Evolutionary conservation across 768 basidiomycete genomes (phyloP), one percentile per base, ranked within the genome.

Genomic region (Leccinum sublutescens): DNA sequence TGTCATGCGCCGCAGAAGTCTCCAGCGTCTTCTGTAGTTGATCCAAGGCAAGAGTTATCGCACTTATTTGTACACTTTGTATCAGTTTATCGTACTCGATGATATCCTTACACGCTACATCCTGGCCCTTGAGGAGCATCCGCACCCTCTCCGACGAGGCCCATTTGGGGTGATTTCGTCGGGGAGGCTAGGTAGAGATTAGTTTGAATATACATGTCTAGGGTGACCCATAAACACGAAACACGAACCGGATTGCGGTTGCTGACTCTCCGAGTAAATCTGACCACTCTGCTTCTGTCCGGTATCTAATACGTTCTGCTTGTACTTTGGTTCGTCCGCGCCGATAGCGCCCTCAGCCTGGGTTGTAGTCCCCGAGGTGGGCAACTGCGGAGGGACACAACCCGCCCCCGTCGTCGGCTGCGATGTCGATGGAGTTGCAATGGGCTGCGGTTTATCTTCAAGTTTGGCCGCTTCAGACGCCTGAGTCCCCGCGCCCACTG

Each of bases 71-170:
- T 14, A 47, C 21, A 25, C 47, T 21, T 25, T 3, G 3, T 15
- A 17, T 25, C 48, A 9, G 25, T 49, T 15, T 2, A 49, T 17
- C 25, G 21, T 2, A 21, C 34, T 15, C 40, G 17, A 23, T 9
- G 12, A 14, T 12, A 12, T 11, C 5, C 19, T 64, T 45, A 66
- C 4, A 31, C 48, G 5, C 21, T 50, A 34, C 53, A 56, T 36
- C 53, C 60, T 4, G 45, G 25, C 15, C 50, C 58, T 47, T 61
- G 59, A 12, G 63, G 52, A 10, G 55, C 52, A 8, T 59, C 58
- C 1, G 56, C 52, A 9, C 45, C 53, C 11, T 12, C 31, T 27
- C 61, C 62, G 10, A 29, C 34, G 19, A 45, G 43, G 1, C 15
- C 43, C 2, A 45, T 33, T 14, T 21, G 34, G n/a, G 50, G 5